Conservation (phyloP, 1,139 yeast genomes). For the Zygosaccharomyces pseudobailii region DNA sequence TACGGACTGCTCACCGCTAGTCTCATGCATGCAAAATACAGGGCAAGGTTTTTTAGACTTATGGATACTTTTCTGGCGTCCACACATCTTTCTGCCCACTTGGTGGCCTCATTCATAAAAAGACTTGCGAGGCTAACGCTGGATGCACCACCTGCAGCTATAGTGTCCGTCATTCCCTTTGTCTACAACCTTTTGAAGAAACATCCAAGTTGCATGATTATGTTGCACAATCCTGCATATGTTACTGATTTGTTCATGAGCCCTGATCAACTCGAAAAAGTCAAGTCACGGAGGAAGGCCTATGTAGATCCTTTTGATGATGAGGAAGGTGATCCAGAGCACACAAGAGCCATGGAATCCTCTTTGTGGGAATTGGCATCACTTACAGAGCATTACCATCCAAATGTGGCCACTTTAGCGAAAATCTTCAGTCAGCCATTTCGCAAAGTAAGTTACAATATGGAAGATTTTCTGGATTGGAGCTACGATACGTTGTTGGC, state of each 20-base stretch:
- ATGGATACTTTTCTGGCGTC: conserved; percentile 82
- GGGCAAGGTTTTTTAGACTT: conserved; percentile 83
- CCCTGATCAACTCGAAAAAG: conserved; percentile 28
- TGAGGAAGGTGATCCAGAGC: conserved; percentile 64
- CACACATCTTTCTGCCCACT: conserved; percentile 76
- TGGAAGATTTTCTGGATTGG: conserved; percentile 96
- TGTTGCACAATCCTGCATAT: conserved; percentile 54
- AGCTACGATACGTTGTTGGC: conserved; percentile 69
- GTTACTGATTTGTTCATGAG: conserved; percentile 28
- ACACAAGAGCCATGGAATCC: conserved; percentile 74
- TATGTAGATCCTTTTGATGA: conserved; percentile 66
- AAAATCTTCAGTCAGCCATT: conserved; percentile 86
- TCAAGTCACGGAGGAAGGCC: conserved; percentile 26
- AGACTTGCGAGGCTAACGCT: conserved; percentile 69
- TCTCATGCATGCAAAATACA: conserved; percentile 68
- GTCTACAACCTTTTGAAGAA: conserved; percentile 81
- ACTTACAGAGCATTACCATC: conserved; percentile 84
- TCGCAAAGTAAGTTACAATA: conserved; percentile 75
- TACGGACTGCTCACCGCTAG: conserved; percentile 75
- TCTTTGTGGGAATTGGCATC: conserved; percentile 91
- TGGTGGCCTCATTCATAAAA: conserved; percentile 88
- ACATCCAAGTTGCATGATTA: conserved; percentile 90
- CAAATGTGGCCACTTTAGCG: conserved; percentile 90
- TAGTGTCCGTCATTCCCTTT: conserved; percentile 84
- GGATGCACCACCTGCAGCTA: conserved; percentile 85